Base-by-base conservation (phyloP, 495 filamentous ascomycete genomes). In the Penicillium macrosclerotiorum region DNA sequence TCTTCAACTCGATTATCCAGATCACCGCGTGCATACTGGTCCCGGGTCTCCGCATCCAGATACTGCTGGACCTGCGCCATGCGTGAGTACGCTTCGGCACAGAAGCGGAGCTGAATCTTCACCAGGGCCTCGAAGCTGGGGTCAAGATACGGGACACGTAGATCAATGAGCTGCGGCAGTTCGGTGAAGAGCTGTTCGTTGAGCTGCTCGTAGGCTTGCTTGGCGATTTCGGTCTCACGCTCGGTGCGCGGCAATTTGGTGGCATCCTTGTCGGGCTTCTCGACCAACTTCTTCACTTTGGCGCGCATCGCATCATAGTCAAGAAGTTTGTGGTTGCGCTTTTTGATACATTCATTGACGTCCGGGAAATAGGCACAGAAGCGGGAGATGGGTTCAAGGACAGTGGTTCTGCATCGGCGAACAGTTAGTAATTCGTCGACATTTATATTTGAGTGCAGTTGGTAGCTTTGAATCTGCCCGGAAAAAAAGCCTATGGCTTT, bases 31-130 rank as follows among this genome's bases (percentile, higher is more conserved):
- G 93, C 93, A 69, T 98, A 98, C 70, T 95, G 89, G 45, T 98
- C 93, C 42, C 93, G 77, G 33, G 90, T 97, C 62, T 93, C 88
- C n/a, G 91, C 84, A 66, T 97, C 93, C 33, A 98, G 77, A 67
- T 96, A 98, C 69, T 98, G 94, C 72, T 98, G 93, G 49, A 98
- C 93, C 73, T 98, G 93, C 7, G 93, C 93, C 93, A 98, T 97
- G 17, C 93, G 76, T 25, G 81, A 87, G 63, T 98, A 98, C 8
- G 93, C 93, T 67, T 98, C 93, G 8, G 93, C 93, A 63, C 93
- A 98, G 72, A 98, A 98, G 22, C 93, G 80, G 48, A 98, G 70
- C 71, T 98, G 93, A 55, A 98, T 98, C 77, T 98, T 98, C 51
- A 98, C 93, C 36, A 98, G 80, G 0, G 93, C 93, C 68, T 98